These are phyloP conservation scores for Malassezia globosa DNA, from an alignment of 1,284 basidiomycete species.

Conservation along the genomic window DNA sequence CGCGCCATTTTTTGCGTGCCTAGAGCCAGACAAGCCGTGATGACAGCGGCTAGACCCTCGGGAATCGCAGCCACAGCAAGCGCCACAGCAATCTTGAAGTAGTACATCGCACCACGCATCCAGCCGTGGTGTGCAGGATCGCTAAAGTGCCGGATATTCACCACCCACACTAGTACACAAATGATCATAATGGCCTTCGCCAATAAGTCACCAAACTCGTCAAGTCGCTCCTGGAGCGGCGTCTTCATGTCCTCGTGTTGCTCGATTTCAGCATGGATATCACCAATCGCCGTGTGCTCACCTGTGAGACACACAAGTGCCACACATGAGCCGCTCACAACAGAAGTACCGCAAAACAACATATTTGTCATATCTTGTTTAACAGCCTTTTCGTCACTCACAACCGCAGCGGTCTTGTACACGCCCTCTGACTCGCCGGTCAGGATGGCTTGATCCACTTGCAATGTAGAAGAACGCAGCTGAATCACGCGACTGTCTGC, in stretches of 20 bases:
- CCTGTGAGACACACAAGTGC: constrained; percentile 41
- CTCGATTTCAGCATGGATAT: constrained; percentile 43
- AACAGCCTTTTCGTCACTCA: constrained; percentile 33
- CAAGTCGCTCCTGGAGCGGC: constrained; percentile 45
- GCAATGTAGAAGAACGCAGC: constrained; percentile 37
- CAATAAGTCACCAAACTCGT: constrained; percentile 45
- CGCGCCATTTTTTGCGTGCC: constrained; percentile 47
- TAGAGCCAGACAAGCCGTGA: constrained; percentile 44
- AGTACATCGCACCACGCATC: constrained; percentile 44
- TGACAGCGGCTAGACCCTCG: constrained; percentile 45
- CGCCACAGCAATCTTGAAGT: constrained; percentile 47
- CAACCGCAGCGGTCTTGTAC: constrained; percentile 32
- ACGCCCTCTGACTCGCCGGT: constrained; percentile 44
- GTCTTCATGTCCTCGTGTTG: constrained; percentile 41
- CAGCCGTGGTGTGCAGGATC: constrained; percentile 44
- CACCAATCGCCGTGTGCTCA: constrained; percentile 38
- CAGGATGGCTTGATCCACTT: constrained; percentile 44
- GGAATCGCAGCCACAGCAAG: constrained; percentile 46
- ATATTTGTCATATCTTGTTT: constrained; percentile 47
- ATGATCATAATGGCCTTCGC: constrained; percentile 45
- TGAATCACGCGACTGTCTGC: constrained; percentile 42
- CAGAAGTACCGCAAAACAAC: constrained; percentile 43
- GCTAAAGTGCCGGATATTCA: constrained; percentile 44
- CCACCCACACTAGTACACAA: constrained; percentile 45
- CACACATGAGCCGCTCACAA: constrained; percentile 35